Percentiles rank a stretch among this genome's conserved stretches.
Evolutionary conservation across 176 grass and related monocot species (phyloP).

Genomic region (Cymbopogon citratus): DNA sequence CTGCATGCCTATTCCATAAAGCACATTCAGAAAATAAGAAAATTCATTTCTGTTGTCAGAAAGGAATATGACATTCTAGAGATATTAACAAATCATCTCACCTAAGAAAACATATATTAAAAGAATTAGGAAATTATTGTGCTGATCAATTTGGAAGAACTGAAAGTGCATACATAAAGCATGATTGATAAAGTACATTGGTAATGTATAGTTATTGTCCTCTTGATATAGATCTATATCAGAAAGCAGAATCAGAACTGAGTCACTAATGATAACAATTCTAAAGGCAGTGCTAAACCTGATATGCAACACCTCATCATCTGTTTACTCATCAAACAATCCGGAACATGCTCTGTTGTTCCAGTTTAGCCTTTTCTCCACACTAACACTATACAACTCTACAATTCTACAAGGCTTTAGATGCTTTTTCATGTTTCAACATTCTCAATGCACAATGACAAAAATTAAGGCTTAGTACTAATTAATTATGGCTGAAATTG

Average conservation of each 20-base stretch:
- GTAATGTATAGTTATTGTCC: background rate
- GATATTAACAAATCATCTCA: background rate
- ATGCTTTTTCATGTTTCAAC: too few species aligned
- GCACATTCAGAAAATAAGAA: slow-evolving; percentile 11
- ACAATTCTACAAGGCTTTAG: too few species aligned
- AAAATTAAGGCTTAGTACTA: background rate
- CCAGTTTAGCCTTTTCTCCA: background rate
- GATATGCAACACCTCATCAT: background rate
- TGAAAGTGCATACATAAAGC: background rate
- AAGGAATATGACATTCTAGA: slow-evolving; percentile 4
- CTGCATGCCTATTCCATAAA: slow-evolving; percentile 67
- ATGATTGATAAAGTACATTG: slow-evolving; percentile 10
- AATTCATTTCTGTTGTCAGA: slow-evolving; percentile 8
- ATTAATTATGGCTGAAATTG: background rate
- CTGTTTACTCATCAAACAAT: slow-evolving; percentile 4
- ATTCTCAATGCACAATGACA: background rate
- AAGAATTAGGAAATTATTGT: background rate
- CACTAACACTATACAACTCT: too few species aligned
- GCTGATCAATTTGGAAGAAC: background rate
- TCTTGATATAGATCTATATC: background rate
- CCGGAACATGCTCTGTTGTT: background rate
- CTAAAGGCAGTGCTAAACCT: background rate
- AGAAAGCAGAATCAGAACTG: background rate
- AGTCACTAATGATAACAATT: background rate
- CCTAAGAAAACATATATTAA: background rate